Conservation (phyloP, 495 filamentous ascomycete genomes). For the Podospora pseudopauciseta region DNA sequence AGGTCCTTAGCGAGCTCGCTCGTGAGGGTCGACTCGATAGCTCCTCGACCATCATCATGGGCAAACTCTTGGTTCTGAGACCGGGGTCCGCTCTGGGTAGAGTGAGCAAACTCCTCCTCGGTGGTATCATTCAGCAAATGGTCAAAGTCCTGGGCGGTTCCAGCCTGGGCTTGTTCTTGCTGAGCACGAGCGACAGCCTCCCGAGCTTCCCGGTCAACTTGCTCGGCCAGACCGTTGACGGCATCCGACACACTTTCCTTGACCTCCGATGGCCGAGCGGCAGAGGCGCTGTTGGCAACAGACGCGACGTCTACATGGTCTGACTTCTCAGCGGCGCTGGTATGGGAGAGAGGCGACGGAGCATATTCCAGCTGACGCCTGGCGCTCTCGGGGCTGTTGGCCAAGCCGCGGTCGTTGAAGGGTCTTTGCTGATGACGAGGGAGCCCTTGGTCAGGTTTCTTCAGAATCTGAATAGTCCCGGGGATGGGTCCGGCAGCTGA, state of each 20-base stretch:
- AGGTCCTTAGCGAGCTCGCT: constrained; percentile 52
- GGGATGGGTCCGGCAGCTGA: constrained; percentile 14
- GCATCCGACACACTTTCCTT: constrained; percentile 70
- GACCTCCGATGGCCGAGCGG: constrained; percentile 4
- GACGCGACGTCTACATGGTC: constrained; percentile 18
- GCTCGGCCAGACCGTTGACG: constrained; percentile 61
- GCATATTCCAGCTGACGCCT: constrained; percentile 42
- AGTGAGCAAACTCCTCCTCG: constrained; percentile 45
- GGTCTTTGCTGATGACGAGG: constrained; percentile 38
- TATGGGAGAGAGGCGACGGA: constrained; percentile 34
- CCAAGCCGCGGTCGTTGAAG: constrained; percentile 37
- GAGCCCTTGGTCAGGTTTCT: constrained; percentile 36
- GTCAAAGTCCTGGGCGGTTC: constrained; percentile 45
- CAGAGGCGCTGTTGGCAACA: constrained; percentile 15
- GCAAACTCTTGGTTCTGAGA: constrained; percentile 56
- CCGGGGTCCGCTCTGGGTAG: constrained; percentile 44
- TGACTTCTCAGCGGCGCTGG: constrained; percentile 11
- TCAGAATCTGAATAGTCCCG: constrained; percentile 36
- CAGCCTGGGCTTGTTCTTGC: constrained; percentile 45
- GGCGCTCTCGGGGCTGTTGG: constrained; percentile 42
- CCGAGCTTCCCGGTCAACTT: constrained; percentile 66
- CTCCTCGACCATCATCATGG: constrained; percentile 50
- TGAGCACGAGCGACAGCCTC: constrained; percentile 60
- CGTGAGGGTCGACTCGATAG: constrained; percentile 49
- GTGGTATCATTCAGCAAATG: constrained; percentile 41